Conservation (phyloP, 2,329 filamentous ascomycete genomes). For the Diaporthe destruens region DNA sequence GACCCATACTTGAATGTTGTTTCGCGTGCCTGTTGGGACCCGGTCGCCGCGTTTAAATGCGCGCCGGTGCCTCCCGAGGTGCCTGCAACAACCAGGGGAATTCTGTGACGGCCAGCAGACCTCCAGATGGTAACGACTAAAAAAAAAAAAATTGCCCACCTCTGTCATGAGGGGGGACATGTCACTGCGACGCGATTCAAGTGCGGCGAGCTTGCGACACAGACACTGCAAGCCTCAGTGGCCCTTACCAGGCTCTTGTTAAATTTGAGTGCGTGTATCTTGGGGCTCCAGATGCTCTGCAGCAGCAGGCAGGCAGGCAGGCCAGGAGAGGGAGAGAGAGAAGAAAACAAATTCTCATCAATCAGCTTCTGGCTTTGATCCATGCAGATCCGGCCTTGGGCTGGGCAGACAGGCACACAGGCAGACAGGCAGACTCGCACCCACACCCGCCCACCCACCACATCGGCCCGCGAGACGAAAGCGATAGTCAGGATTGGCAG, state of each 20-base stretch:
- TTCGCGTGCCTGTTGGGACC: constrained; percentile 32
- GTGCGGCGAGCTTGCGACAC: constrained; percentile 34
- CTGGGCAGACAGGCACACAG: constrained; percentile 22
- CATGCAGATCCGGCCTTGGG: constrained; percentile 40
- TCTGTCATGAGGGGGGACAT: constrained; percentile 26
- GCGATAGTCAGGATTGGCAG: constrained; percentile 27
- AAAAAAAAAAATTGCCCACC: constrained; percentile 34
- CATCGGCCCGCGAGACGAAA: constrained; percentile 27
- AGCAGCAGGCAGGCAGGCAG: constrained; percentile 9
- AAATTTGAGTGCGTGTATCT: constrained; percentile 37
- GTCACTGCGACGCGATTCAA: constrained; percentile 33
- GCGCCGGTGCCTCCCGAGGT: constrained; percentile 24
- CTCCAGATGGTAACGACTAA: constrained; percentile 36
- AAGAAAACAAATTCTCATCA: constrained; percentile 28
- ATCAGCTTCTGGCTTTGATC: constrained; percentile 32
- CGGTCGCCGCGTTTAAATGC: constrained; percentile 37
- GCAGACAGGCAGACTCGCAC: constrained; percentile 14
- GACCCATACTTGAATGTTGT: constrained; percentile 39
- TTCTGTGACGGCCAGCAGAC: constrained; percentile 34
- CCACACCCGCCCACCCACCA: neutral
- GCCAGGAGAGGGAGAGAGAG: too few species aligned
- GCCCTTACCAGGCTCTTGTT: constrained; percentile 20
- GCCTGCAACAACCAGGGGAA: constrained; percentile 30
- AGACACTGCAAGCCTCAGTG: constrained; percentile 26
- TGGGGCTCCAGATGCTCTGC: constrained; percentile 30